Base-by-base conservation (phyloP, 495 filamentous ascomycete genomes). In the Rhypophila decipiens region DNA sequence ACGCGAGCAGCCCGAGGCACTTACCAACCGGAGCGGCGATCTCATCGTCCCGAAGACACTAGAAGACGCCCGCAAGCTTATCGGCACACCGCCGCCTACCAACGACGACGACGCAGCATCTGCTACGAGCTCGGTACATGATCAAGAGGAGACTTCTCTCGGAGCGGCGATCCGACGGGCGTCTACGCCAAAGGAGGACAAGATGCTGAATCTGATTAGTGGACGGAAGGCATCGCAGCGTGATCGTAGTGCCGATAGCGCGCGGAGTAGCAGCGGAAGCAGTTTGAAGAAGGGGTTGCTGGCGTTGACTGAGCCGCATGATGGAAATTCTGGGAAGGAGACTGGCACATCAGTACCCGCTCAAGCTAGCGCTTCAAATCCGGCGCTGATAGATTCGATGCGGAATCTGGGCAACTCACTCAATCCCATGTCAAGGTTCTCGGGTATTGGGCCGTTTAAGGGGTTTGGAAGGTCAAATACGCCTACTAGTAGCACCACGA, bases 51-150 rank as follows among this genome's bases (percentile, higher is more conserved):
- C 93, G 11, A 88, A 87, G 50, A 97, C 93, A 7, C 70, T 98
- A 1, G 93, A 93, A 43, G 93, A 98, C 52, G 93, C 90, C 19
- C 78, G 90, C 36, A 89, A 85, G 61, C 76, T 98, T 10, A 85
- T 98, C 39, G 80, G 81, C 49, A 79, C 85, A 2, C 81, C 86
- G n/a, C 66, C 73, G 15, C 69, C 70, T 9, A 59, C 69, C 12
- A 80, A 81, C 19, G 78, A 83, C 31, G 73, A 65, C 39, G 49
- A 35, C 5, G 62, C 69, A 3, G 61, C 57, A 2, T 74, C 71
- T 55, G 78, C 73, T 4, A 66, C 67, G 7, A 68, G 66, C 45
- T 64, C 71, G 1, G 56, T 70, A 3, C 71, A 67, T 58, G 77
- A 48, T 51, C 69, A 51, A 51, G 75, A 65, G 24, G 57, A 67